Base-by-base conservation (phyloP, 116 monocot genomes). In the Posidonia oceanica region DNA sequence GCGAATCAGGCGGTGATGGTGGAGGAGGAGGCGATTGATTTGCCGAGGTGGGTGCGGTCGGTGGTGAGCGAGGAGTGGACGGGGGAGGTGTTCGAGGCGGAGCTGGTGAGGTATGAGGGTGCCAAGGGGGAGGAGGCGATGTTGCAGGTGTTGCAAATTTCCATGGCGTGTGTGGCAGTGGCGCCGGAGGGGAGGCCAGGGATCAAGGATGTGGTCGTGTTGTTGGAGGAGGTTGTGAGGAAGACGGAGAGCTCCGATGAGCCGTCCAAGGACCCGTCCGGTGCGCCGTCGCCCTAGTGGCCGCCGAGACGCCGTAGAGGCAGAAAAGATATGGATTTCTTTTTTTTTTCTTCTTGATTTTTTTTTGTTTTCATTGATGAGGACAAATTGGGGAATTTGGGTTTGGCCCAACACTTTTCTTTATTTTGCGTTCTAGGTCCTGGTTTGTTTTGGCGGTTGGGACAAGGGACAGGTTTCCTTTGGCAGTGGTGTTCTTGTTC, bases 241-340 rank as follows among this genome's bases (percentile, higher is more conserved):
- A 48, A 48, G 48, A 1, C 48, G 12, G 48, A 48, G 0, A 48
- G 48, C 12, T 48, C 48, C 48, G 48, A 48, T 10, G 60, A 20
- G 58, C 58, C 18, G 16, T 83, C 89, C 1, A 77, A 83, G 0
- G 86, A 85, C 7, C 70, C 62, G 11, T 85, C 85, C 22, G 78
- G 73, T 21, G 81, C 64, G 52, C 80, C 80, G 6, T 69, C 86
- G 29, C 79, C 89, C 12, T 48, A 7, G 7, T 2, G 48, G 6
- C 6, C 0, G 48, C 48, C 48, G 48, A 0, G 48, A 48, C 48
- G 48, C 8, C 48, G 2, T 48, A 10, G 48, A 48, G 12, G 7
- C 48, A 7, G 48, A 7, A 48, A 12, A 48, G 48, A 7, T 0
- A 12, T 10, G 48, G 40, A 48, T 7, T 48, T 48, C 12, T 0